Evolutionary conservation across 2,329 filamentous ascomycete genomes (phyloP).

Genomic region (Pezicula carpinea): DNA sequence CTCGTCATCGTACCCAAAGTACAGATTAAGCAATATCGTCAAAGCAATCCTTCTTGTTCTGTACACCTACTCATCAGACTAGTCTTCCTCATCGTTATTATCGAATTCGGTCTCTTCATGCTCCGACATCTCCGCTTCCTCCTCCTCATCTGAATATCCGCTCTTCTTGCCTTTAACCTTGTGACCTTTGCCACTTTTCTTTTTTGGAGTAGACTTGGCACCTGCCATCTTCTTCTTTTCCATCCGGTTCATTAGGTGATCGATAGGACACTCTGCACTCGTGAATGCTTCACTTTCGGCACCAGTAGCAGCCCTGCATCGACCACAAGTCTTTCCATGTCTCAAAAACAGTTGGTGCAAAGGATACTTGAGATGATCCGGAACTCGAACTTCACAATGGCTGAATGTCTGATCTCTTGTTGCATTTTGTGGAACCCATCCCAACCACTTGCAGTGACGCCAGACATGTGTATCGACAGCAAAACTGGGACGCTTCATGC

Average conservation of each 20-base stretch:
- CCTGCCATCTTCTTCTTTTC: conserved; percentile 42
- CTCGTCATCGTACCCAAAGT: no score
- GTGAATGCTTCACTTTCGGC: conserved; percentile 59
- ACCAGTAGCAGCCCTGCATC: conserved; percentile 46
- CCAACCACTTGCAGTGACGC: conserved; percentile 46
- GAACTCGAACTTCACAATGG: conserved; percentile 48
- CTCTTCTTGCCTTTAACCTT: background rate
- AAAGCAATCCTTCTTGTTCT: no score
- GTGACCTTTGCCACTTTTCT: no score
- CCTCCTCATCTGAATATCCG: background rate
- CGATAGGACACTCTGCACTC: conserved; percentile 54
- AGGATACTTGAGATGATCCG: conserved; percentile 48
- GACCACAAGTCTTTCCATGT: conserved; percentile 45
- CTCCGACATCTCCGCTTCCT: background rate
- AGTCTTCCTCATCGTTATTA: no score
- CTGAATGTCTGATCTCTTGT: conserved; percentile 43
- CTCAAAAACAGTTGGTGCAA: conserved; percentile 51
- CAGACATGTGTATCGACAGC: conserved; percentile 55
- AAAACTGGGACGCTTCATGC: conserved; percentile 47
- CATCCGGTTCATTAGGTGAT: conserved; percentile 54
- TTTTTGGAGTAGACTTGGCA: background rate
- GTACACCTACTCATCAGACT: no score
- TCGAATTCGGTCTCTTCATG: no score
- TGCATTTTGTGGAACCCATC: conserved; percentile 49
- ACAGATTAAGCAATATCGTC: no score